A percentile compares a stretch with the other conserved stretches of the same genome.
Conservation (phyloP, 1,284 basidiomycete genomes). For the Athelia sp. region DNA sequence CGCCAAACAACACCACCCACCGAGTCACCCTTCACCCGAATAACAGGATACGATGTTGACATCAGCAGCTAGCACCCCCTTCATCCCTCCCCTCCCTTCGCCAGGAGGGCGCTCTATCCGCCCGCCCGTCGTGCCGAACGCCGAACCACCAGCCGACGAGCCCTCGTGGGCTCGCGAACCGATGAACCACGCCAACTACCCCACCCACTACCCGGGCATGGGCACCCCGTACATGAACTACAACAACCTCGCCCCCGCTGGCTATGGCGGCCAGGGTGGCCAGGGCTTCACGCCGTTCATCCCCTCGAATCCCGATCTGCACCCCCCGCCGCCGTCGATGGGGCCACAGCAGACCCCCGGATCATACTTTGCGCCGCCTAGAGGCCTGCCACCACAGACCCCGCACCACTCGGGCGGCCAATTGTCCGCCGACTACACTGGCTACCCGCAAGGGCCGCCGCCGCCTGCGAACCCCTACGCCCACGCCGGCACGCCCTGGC, state of each 20-base stretch:
- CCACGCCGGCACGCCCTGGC: not conserved
- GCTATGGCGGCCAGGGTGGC: not conserved
- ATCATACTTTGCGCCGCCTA: not conserved
- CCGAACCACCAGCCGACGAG: not conserved
- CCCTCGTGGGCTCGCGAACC: not conserved
- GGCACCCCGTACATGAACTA: not conserved
- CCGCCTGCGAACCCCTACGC: not conserved
- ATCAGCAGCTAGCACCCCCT: not conserved
- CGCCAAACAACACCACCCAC: no score
- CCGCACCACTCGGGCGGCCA: not conserved
- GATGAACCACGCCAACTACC: not conserved
- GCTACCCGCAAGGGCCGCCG: not conserved
- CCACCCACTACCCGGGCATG: not conserved
- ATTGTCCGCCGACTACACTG: slow-evolving; percentile 1
- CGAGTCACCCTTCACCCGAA: no score
- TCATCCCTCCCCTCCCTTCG: not conserved
- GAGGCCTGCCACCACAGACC: not conserved
- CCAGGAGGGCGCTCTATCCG: not conserved
- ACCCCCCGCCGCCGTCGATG: not conserved
- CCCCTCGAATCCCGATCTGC: not conserved
- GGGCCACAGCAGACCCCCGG: not conserved
- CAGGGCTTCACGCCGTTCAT: not conserved
- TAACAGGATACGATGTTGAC: no score
- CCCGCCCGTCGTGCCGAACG: not conserved
- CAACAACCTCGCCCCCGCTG: not conserved